Conservation (phyloP, 768 basidiomycete genomes). For the Serendipita sp. region DNA sequence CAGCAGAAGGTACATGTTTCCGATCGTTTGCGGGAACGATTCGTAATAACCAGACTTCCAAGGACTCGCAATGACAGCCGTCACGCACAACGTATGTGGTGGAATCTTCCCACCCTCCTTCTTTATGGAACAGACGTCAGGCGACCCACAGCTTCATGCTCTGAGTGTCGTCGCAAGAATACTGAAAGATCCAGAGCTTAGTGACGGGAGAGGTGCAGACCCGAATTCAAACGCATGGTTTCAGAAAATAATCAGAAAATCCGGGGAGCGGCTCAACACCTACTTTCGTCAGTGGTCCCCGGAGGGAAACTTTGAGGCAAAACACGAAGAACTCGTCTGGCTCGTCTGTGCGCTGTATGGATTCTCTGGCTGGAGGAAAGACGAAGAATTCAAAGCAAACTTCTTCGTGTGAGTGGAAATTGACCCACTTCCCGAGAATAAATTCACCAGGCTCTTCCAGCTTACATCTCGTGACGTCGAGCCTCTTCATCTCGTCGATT, state of each 20-base stretch:
- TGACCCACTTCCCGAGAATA: neutral
- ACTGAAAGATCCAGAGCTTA: constrained; percentile 27
- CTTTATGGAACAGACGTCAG: neutral
- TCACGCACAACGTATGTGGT: constrained; percentile 13
- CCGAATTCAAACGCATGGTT: constrained; percentile 7
- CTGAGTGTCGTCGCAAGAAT: constrained; percentile 41
- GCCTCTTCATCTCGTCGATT: constrained; percentile 42
- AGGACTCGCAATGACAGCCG: constrained; percentile 45
- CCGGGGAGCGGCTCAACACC: constrained; percentile 15
- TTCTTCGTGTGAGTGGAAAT: constrained; percentile 48
- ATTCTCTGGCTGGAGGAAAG: constrained; percentile 33
- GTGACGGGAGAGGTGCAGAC: neutral
- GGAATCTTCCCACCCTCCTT: neutral
- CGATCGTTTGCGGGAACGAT: neutral
- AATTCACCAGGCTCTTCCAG: constrained; percentile 20
- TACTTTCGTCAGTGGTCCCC: constrained; percentile 12
- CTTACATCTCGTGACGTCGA: constrained; percentile 52
- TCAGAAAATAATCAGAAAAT: constrained; percentile 9
- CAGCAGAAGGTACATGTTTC: constrained; percentile 41
- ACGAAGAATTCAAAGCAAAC: constrained; percentile 33
- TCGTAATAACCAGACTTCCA: neutral
- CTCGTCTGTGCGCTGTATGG: constrained; percentile 38
- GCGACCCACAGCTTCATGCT: constrained; percentile 24
- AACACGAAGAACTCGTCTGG: constrained; percentile 52
- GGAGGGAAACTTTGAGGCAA: constrained; percentile 17